Evolutionary conservation across 495 filamentous ascomycete species (phyloP).

Genomic region (Hypoxylon lienhwacheense): DNA sequence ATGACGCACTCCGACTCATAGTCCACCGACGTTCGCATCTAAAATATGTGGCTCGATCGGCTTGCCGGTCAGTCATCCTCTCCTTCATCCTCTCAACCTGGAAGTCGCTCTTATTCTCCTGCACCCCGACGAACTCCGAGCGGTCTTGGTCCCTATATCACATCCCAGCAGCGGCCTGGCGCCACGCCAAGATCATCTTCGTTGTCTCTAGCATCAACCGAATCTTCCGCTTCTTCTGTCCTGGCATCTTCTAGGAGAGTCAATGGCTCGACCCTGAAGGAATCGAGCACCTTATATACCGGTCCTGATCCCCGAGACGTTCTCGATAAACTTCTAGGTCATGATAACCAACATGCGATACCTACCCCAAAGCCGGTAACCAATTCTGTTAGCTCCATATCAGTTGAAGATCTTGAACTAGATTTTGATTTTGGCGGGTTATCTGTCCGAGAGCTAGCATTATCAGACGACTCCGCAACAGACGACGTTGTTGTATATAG

Average conservation of each 20-base stretch:
- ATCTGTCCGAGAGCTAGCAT: slow-evolving; percentile 71
- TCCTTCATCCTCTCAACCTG: slow-evolving; percentile 54
- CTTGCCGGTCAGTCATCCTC: slow-evolving; percentile 72
- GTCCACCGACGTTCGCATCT: slow-evolving; percentile 16
- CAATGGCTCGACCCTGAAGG: slow-evolving; percentile 68
- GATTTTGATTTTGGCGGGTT: slow-evolving; percentile 79
- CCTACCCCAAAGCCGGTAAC: slow-evolving; percentile 10
- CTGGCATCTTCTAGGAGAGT: slow-evolving; percentile 60
- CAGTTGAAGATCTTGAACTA: slow-evolving; percentile 46
- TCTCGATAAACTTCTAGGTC: slow-evolving; percentile 70
- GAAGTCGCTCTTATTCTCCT: slow-evolving; percentile 70
- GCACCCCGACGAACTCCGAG: slow-evolving; percentile 64
- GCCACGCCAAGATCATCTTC: slow-evolving; percentile 61
- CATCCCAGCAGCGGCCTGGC: slow-evolving; percentile 58
- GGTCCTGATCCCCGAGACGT: slow-evolving; percentile 73
- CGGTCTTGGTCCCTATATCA: slow-evolving; percentile 57
- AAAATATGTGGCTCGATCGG: slow-evolving; percentile 84
- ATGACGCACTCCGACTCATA: slow-evolving; percentile 26
- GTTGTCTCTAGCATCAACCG: slow-evolving; percentile 67
- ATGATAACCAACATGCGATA: slow-evolving; percentile 35
- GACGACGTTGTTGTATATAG: slow-evolving; percentile 54
- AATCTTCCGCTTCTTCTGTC: slow-evolving; percentile 70
- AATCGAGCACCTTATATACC: slow-evolving; percentile 56
- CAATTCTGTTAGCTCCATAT: slow-evolving; percentile 35
- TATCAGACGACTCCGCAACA: slow-evolving; percentile 44